Conservation (phyloP, 352 stramenopile genomes). For the Pythium rishiriense region DNA sequence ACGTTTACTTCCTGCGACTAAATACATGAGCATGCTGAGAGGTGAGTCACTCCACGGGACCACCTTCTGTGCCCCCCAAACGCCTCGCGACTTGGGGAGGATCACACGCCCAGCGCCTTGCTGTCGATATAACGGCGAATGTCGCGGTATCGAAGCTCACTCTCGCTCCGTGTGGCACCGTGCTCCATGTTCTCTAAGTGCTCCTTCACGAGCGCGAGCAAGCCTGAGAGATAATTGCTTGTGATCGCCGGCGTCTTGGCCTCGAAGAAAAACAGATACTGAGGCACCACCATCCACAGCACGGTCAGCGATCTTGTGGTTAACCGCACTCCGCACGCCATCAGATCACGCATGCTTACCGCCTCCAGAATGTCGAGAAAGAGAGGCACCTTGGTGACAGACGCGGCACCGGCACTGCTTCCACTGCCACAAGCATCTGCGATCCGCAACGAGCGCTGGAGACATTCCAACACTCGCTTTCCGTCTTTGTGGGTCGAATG, state of each 20-base stretch:
- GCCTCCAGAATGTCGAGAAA: slow-evolving; percentile 97
- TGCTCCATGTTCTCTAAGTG: slow-evolving; percentile 92
- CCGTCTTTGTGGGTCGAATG: slow-evolving; percentile 86
- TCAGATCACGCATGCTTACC: slow-evolving; percentile 21
- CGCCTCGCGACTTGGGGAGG: too few species aligned
- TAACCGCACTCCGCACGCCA: not conserved
- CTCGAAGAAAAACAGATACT: slow-evolving; percentile 96
- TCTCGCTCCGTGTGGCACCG: slow-evolving; percentile 55
- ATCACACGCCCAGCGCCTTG: slow-evolving; percentile 34
- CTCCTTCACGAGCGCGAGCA: slow-evolving; percentile 91
- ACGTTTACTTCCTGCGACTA: too few species aligned
- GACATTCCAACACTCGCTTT: slow-evolving; percentile 95
- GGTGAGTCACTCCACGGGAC: too few species aligned
- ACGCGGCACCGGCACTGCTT: slow-evolving; percentile 34
- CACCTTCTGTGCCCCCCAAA: too few species aligned
- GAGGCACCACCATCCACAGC: not conserved
- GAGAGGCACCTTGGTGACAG: slow-evolving; percentile 88
- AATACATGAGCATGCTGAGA: too few species aligned
- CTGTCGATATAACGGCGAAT: slow-evolving; percentile 80
- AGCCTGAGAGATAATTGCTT: slow-evolving; percentile 64
- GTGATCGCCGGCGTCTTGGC: slow-evolving; percentile 68
- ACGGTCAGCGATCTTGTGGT: not conserved
- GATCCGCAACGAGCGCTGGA: slow-evolving; percentile 96
- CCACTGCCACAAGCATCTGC: slow-evolving; percentile 80
- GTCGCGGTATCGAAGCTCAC: slow-evolving; percentile 84